These are phyloP conservation scores for Maudiozyma serrabonitensis DNA, from an alignment of 805 yeast genomes.

Conservation along the genomic window DNA sequence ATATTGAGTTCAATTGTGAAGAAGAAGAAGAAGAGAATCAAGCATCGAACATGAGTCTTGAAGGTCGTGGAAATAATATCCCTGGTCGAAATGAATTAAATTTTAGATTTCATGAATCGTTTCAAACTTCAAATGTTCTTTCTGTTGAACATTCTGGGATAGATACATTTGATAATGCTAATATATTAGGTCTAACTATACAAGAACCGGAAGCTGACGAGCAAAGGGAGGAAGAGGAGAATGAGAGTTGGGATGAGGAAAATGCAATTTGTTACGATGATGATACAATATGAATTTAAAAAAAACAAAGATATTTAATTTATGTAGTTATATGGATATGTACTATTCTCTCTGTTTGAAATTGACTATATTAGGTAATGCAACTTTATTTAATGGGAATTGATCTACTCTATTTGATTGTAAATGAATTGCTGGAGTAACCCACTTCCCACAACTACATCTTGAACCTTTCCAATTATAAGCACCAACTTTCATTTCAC, in stretches of 20 bases:
- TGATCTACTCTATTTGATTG: conserved; percentile 76
- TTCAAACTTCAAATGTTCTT: background rate
- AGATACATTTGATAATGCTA: background rate
- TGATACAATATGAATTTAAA: background rate
- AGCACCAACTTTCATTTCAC: conserved; percentile 78
- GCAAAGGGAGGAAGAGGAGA: background rate
- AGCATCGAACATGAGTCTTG: background rate
- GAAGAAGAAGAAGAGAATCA: background rate
- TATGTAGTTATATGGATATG: background rate
- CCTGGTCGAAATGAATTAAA: background rate
- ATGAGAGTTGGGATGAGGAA: conserved; percentile 1
- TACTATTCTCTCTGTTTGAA: conserved; percentile 6
- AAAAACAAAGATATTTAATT: too few species aligned
- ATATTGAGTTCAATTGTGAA: background rate
- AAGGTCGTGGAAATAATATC: background rate
- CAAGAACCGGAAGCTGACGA: background rate
- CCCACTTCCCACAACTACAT: conserved; percentile 94
- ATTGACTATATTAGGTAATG: conserved; percentile 19
- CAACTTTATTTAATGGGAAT: conserved; percentile 24
- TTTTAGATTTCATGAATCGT: conserved; percentile 2
- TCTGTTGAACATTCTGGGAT: background rate
- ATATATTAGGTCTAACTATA: background rate
- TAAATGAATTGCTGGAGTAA: conserved; percentile 81
- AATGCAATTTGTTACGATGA: conserved; percentile 1
- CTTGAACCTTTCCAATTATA: conserved; percentile 91